phyloP scores from a whole-genome alignment of 228 moss, liverwort and hornwort species.

The Sphagnum magellanicum region DNA sequence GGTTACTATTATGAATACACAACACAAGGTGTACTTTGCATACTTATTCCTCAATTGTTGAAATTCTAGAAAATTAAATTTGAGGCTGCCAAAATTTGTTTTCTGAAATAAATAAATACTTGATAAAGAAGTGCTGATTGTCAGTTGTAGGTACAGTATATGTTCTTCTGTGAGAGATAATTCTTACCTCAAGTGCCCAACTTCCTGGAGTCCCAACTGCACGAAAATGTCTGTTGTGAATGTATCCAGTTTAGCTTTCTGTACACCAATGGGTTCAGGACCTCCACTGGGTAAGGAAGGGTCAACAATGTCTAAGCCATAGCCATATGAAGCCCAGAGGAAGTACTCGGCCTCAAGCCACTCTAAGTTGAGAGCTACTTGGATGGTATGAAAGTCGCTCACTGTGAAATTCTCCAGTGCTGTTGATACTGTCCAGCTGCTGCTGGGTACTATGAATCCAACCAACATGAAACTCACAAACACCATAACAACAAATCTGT shows the following conservation, averaged over 20 bases:
- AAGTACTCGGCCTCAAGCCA: conserved; percentile 44
- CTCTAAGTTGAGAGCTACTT: conserved; percentile 37
- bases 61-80: no score
- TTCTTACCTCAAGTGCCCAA: conserved; percentile 30
- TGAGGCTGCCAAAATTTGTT: no score
- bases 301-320: conserved; percentile 17
- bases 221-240: not conserved
- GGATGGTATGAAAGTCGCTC: conserved; percentile 2
- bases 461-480: no score
- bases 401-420: conserved; percentile 9
- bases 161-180: no score
- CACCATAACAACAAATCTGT: no score
- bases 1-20: no score
- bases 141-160: no score
- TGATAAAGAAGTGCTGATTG: no score
- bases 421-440: not conserved
- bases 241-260: conserved; percentile 21
- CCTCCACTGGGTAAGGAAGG: conserved; percentile 26
- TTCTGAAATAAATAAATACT: no score
- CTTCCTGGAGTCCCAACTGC: conserved; percentile 40
- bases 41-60: no score
- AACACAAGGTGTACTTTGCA: no score
- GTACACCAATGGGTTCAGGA: conserved; percentile 27
- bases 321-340: conserved; percentile 12
- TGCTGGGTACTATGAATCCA: not conserved